phyloP scores from a whole-genome alignment of 139 green algal genomes.

The Marvania coccoides region DNA sequence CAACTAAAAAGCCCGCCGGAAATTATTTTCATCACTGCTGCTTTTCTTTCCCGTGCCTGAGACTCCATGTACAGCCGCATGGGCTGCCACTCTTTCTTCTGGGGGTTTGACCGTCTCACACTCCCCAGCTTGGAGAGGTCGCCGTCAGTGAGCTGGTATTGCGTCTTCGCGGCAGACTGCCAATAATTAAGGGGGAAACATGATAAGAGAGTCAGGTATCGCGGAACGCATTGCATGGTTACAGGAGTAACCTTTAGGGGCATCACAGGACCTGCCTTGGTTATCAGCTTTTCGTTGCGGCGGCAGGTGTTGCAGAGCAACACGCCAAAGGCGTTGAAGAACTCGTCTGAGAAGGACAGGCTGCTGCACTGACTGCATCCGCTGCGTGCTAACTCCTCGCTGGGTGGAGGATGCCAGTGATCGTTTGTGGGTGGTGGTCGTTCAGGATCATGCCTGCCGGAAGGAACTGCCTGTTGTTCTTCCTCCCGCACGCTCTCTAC shows the following conservation, averaged over 20 bases:
- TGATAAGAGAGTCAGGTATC: background rate
- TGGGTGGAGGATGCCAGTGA: too few relatives aligned
- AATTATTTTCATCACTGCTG: too few relatives aligned
- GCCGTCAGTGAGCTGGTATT: constrained; percentile 42
- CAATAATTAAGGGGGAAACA: background rate
- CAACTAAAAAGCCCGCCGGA: background rate
- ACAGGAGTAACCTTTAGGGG: background rate
- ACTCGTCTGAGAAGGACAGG: constrained; percentile 40
- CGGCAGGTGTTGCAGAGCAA: constrained; percentile 44
- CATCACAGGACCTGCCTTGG: constrained; percentile 43
- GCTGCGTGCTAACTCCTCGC: background rate
- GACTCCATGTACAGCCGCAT: constrained; percentile 60
- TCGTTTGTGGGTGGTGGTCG: too few relatives aligned
- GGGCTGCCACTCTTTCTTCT: constrained; percentile 48
- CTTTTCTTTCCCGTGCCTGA: constrained; percentile 36
- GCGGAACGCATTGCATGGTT: background rate
- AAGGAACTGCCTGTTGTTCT: too few relatives aligned
- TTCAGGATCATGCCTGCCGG: too few relatives aligned
- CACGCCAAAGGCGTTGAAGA: constrained; percentile 33
- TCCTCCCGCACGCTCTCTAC: too few relatives aligned
- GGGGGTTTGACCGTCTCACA: constrained; percentile 49
- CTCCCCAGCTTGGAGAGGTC: constrained; percentile 51
- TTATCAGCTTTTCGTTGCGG: constrained; percentile 36
- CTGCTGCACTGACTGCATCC: constrained; percentile 32
- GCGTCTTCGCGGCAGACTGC: constrained; percentile 41